A percentile compares a stretch with the other conserved stretches of the same genome.
phyloP scores from a whole-genome alignment of 441 rosid species.

The Populus tomentosa region DNA sequence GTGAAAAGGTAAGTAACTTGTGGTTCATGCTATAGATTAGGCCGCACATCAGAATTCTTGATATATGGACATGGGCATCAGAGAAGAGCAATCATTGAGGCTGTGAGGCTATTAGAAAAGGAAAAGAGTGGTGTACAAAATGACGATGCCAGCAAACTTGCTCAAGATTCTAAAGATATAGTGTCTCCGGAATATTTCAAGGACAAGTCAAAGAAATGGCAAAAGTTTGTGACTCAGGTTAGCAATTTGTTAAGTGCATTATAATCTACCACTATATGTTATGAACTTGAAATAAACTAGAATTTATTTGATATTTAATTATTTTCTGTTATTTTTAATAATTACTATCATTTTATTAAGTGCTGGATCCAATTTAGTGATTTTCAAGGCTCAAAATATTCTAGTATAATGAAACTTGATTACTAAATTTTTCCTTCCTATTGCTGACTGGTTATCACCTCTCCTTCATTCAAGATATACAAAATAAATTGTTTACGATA shows the following conservation, averaged over 20 bases:
- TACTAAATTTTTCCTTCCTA: neutral
- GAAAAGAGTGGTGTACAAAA: slow-evolving; percentile 38
- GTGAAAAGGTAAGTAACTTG: neutral
- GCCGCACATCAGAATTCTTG: slow-evolving; percentile 82
- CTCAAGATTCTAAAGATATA: slow-evolving; percentile 34
- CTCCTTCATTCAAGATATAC: neutral
- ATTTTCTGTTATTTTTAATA: no score
- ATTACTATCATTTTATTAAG: neutral
- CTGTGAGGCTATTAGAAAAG: slow-evolving; percentile 64
- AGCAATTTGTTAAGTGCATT: slow-evolving; percentile 11
- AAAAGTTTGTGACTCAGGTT: slow-evolving; percentile 87
- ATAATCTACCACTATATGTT: neutral
- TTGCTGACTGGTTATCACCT: neutral
- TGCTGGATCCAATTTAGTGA: neutral
- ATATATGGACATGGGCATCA: slow-evolving; percentile 93
- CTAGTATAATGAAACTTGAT: neutral
- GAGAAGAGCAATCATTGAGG: slow-evolving; percentile 94
- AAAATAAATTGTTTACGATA: neutral
- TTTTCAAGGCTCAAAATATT: neutral
- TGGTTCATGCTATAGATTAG: slow-evolving; percentile 48
- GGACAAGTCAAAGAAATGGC: slow-evolving; percentile 92
- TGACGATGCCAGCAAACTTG: slow-evolving; percentile 32
- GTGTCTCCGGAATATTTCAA: slow-evolving; percentile 52
- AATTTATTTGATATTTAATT: neutral
- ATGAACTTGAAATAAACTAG: neutral